Evolutionary conservation across 345 rosid species (phyloP), one percentile per base, ranked within the genome.

Genomic region (Microcos paniculata): DNA sequence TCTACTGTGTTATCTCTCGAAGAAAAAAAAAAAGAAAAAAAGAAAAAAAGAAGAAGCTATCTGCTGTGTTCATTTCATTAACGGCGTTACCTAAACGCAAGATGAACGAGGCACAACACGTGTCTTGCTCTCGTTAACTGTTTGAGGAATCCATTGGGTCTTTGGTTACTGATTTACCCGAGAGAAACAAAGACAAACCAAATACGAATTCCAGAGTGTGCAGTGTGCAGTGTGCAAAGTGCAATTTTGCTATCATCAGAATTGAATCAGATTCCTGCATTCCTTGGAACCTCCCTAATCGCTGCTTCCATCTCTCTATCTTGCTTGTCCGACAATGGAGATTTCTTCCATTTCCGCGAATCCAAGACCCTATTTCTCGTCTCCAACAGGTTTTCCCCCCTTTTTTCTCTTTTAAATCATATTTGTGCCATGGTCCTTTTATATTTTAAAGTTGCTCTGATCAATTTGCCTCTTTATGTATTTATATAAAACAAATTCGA

Each of bases 361-460:
- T 49, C 74, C 88, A 57, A 71, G 66, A 53, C 66, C 62, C 62
- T 70, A n/a, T 78, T 71, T 59, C 30, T 15, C 51, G 43, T 71
- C 85, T 76, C 70, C 89, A 14, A 40, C 79, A 85, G 96, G 94
- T 91, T 78, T 76, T 62, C 75, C 59, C 76, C 38, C 62, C 3
- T 40, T 10, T 71, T 7, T 30, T 8, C 11, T 73, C 57, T 68
- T 13, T 76, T 48, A 21, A 23, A 19, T 42, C 28, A 28, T 59
- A n/a, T 33, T 61, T 43, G 8, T 74, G 11, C 45, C 8, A 4
- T 33, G 13, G 16, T 55, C 24, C 28, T 62, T 69, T 45, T 3
- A 4, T 48, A 4, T 35, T 30, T 38, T 52, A 23, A 46, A 56
- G 66, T 42, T 59, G 46, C 43, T 19, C 1, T 19, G 55, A n/a